phyloP scores from a whole-genome alignment of 768 basidiomycete genomes.

The Boletus rex-veris region DNA sequence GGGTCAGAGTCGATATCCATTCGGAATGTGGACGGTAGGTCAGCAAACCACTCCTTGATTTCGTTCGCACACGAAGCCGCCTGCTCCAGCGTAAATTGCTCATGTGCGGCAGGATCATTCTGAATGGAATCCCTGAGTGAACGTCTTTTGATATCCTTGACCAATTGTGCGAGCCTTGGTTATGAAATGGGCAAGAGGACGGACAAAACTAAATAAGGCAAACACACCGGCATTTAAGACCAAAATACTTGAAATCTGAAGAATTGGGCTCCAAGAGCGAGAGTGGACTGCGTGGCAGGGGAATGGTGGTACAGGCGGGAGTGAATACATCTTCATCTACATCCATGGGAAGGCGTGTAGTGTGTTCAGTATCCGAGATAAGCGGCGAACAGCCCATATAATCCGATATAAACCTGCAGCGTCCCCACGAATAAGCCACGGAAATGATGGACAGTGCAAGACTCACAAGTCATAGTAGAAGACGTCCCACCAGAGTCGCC shows the following conservation, averaged over 20 bases:
- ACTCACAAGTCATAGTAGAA: slow-evolving; percentile 75
- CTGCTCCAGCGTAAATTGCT: slow-evolving; percentile 54
- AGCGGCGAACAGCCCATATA: slow-evolving; percentile 60
- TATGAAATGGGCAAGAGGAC: slow-evolving; percentile 2
- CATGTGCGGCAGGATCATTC: slow-evolving; percentile 25
- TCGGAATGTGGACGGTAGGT: slow-evolving; percentile 50
- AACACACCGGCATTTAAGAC: slow-evolving; percentile 57
- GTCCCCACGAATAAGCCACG: slow-evolving; percentile 11
- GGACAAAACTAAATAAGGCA: neutral
- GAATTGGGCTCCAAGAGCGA: slow-evolving; percentile 28
- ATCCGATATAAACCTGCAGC: slow-evolving; percentile 64
- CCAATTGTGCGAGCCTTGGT: slow-evolving; percentile 55
- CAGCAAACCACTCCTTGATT: slow-evolving; percentile 49
- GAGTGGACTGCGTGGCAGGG: slow-evolving; percentile 33
- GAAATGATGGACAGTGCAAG: neutral
- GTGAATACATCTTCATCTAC: slow-evolving; percentile 54
- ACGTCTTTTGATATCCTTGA: slow-evolving; percentile 58
- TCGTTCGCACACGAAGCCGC: slow-evolving; percentile 57
- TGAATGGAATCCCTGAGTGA: slow-evolving; percentile 39
- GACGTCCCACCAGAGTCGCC: slow-evolving; percentile 76
- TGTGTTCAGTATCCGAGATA: slow-evolving; percentile 52
- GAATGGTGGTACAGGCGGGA: slow-evolving; percentile 43
- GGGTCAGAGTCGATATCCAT: slow-evolving; percentile 38
- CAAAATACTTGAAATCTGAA: slow-evolving; percentile 45
- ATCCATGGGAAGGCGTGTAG: slow-evolving; percentile 53